Evolutionary conservation across 768 basidiomycete species (phyloP).

Genomic region (Cyathus striatus): DNA sequence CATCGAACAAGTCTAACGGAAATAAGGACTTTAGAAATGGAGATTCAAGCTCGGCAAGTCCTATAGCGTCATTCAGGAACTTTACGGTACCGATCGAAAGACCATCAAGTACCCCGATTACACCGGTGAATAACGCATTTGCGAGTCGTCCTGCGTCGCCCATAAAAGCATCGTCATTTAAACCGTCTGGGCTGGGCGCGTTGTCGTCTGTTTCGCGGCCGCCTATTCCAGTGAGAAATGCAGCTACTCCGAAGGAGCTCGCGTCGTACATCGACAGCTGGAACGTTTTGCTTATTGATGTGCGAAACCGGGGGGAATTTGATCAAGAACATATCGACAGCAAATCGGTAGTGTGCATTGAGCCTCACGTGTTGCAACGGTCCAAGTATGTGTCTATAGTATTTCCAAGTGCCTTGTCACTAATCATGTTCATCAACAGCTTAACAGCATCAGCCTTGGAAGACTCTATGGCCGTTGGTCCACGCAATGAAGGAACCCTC

Average conservation of each 20-base stretch:
- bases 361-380: slow-evolving; percentile 71
- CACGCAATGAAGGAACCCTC: slow-evolving; percentile 62
- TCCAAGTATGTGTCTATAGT: slow-evolving; percentile 59
- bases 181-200: slow-evolving; percentile 27
- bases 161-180: slow-evolving; percentile 22
- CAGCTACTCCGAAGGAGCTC: slow-evolving; percentile 55
- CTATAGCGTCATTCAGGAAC: slow-evolving; percentile 26
- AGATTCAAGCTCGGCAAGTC: slow-evolving; percentile 17
- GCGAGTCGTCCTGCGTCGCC: slow-evolving; percentile 65
- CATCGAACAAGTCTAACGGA: slow-evolving; percentile 14
- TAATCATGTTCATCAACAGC: slow-evolving; percentile 3
- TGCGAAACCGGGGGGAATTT: slow-evolving; percentile 76
- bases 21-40: slow-evolving; percentile 17
- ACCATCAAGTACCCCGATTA: slow-evolving; percentile 68
- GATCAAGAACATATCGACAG: slow-evolving; percentile 67
- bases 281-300: slow-evolving; percentile 75
- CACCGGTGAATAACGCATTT: slow-evolving; percentile 50
- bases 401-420: slow-evolving; percentile 1
- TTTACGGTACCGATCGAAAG: slow-evolving; percentile 46
- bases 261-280: slow-evolving; percentile 49
- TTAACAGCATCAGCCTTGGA: slow-evolving; percentile 66
- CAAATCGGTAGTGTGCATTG: slow-evolving; percentile 74
- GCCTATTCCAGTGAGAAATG: slow-evolving; percentile 52
- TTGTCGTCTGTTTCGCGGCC: slow-evolving; percentile 28
- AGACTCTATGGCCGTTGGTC: slow-evolving; percentile 65